These are phyloP conservation scores for Wallacemonas collosoma DNA, from an alignment of 208 protist species.

Conservation along the genomic window DNA sequence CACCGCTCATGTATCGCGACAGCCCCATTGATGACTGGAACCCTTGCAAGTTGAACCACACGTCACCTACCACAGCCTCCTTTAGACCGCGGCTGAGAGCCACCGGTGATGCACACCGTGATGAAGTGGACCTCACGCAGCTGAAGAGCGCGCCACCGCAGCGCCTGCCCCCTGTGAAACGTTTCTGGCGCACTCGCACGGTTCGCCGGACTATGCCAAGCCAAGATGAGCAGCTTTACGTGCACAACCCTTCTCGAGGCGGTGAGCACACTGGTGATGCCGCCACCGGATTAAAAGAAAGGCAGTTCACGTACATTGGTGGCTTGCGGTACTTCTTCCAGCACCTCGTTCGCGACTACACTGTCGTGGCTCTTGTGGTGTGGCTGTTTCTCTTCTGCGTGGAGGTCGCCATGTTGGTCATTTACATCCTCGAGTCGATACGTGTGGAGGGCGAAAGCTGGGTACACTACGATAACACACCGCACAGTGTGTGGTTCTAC, in stretches of 20 bases:
- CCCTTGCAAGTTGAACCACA: background rate
- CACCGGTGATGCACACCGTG: background rate
- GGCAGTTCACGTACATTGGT: slow-evolving; percentile 75
- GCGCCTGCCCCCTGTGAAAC: slow-evolving; percentile 37
- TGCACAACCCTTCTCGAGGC: background rate
- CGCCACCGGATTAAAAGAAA: background rate
- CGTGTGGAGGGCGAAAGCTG: slow-evolving; percentile 47
- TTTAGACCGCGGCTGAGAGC: background rate
- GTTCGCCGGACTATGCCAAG: slow-evolving; percentile 34
- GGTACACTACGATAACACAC: slow-evolving; percentile 44
- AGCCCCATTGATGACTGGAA: background rate
- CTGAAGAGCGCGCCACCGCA: slow-evolving; percentile 36
- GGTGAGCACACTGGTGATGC: background rate
- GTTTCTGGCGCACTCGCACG: slow-evolving; percentile 52
- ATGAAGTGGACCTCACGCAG: slow-evolving; percentile 51
- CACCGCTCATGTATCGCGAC: background rate
- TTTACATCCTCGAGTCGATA: slow-evolving; percentile 72
- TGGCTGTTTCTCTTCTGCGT: slow-evolving; percentile 83
- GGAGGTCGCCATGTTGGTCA: slow-evolving; percentile 67
- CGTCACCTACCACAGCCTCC: background rate
- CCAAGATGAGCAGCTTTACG: slow-evolving; percentile 34
- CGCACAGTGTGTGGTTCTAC: slow-evolving; percentile 72
- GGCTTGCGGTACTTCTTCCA: slow-evolving; percentile 81
- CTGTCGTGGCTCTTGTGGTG: slow-evolving; percentile 65
- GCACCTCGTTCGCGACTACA: slow-evolving; percentile 68